Percentiles rank a stretch among this genome's conserved stretches.
phyloP scores from a whole-genome alignment of 139 green algal genomes.

The Coccomyxa sp. region DNA sequence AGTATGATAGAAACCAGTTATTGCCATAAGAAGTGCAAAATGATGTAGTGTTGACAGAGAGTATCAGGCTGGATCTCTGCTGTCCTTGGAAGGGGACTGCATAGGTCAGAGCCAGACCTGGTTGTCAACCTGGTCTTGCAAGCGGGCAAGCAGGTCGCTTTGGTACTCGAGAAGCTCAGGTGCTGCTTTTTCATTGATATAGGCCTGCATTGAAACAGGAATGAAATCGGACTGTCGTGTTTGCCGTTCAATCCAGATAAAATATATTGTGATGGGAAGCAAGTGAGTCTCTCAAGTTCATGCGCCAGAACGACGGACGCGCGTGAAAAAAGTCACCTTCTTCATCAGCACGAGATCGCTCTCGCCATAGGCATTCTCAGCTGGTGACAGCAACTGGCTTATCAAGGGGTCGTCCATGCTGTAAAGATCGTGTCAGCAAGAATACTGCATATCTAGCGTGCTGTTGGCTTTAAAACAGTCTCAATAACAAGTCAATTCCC shows the following conservation, averaged over 20 bases:
- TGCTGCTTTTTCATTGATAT: conserved; percentile 35
- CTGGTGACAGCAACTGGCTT: neutral
- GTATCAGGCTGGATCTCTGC: neutral
- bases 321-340: neutral
- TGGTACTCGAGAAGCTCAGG: conserved; percentile 41
- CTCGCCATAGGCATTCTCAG: neutral
- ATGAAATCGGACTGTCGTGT: neutral
- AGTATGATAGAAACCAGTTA: neutral
- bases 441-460: too few species aligned
- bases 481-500: too few species aligned
- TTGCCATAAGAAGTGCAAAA: neutral
- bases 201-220: neutral
- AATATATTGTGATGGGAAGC: neutral
- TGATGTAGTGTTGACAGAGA: neutral
- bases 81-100: neutral
- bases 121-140: conserved; percentile 32
- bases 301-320: neutral
- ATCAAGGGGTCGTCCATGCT: neutral
- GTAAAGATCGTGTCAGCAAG: neutral
- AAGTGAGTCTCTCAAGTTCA: neutral
- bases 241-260: neutral
- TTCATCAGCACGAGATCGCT: neutral
- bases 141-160: conserved; percentile 22
- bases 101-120: conserved; percentile 18
- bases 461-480: too few species aligned